Evolutionary conservation across 1,139 yeast species (phyloP).

Genomic region (Wickerhamomyces sp.): DNA sequence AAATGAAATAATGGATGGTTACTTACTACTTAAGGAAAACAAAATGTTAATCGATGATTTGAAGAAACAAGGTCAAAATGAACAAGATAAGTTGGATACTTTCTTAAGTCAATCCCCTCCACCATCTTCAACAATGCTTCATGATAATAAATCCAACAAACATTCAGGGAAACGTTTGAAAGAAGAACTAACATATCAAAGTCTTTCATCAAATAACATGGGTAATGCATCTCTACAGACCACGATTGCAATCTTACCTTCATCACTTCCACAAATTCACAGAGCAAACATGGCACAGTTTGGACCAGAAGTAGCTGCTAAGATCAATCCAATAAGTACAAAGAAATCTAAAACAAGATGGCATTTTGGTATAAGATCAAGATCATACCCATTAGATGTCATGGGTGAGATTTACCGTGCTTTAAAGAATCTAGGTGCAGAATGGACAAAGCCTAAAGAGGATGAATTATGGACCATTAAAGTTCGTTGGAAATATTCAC

Average conservation of each 20-base stretch:
- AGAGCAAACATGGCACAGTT: constrained; percentile 81
- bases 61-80: constrained; percentile 39
- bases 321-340: constrained; percentile 68
- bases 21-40: constrained; percentile 82
- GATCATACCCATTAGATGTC: constrained; percentile 95
- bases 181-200: constrained; percentile 22
- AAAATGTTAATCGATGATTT: constrained; percentile 62
- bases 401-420: constrained; percentile 99
- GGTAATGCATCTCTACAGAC: constrained; percentile 30
- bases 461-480: constrained; percentile 95
- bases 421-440: constrained; percentile 88
- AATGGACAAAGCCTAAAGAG: constrained; percentile 93
- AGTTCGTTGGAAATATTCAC: constrained; percentile 89
- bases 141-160: constrained; percentile 13
- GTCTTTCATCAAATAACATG: constrained; percentile 26
- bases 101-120: constrained; percentile 51
- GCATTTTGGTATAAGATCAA: constrained; percentile 97
- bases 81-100: constrained; percentile 46
- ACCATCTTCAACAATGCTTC: constrained; percentile 24
- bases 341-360: constrained; percentile 93
- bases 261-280: constrained; percentile 91
- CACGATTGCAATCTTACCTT: constrained; percentile 88
- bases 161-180: constrained; percentile 11
- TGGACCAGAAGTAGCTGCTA: constrained; percentile 42
- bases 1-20: constrained; percentile 89